Evolutionary conservation across 2,329 filamentous ascomycete species (phyloP).

Genomic region (Conoideocrella luteorostrata): DNA sequence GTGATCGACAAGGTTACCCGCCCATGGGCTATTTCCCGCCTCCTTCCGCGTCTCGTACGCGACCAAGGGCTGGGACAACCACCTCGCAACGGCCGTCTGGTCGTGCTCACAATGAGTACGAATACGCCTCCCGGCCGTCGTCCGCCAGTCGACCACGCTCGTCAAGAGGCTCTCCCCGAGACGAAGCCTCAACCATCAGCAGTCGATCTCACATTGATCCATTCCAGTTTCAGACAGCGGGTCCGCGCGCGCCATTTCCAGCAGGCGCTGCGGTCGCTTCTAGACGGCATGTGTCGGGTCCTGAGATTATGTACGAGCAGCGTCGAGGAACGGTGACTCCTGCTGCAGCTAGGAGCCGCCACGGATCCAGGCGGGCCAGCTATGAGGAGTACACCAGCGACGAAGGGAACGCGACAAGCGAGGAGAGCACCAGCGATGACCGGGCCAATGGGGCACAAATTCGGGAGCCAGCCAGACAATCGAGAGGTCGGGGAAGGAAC

Average conservation of each 20-base stretch:
- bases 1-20: slow-evolving; percentile 32
- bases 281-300: slow-evolving; percentile 31
- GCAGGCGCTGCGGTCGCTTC: slow-evolving; percentile 25
- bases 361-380: slow-evolving; percentile 22
- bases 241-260: slow-evolving; percentile 31
- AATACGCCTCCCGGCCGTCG: slow-evolving; percentile 22
- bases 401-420: slow-evolving; percentile 27
- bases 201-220: slow-evolving; percentile 33
- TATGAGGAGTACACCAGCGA: slow-evolving; percentile 28
- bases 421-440: slow-evolving; percentile 31
- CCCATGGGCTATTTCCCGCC: slow-evolving; percentile 47
- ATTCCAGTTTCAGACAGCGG: slow-evolving; percentile 47
- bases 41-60: slow-evolving; percentile 33
- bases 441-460: slow-evolving; percentile 28
- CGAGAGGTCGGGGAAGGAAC: slow-evolving; percentile 18
- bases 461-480: slow-evolving; percentile 15
- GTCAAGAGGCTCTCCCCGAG: slow-evolving; percentile 23
- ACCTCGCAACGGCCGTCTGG: slow-evolving; percentile 32
- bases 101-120: slow-evolving; percentile 34
- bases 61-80: slow-evolving; percentile 35
- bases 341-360: slow-evolving; percentile 25
- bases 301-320: slow-evolving; percentile 21
- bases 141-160: slow-evolving; percentile 22
- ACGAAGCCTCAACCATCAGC: slow-evolving; percentile 25
- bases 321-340: slow-evolving; percentile 20